Conservation (phyloP, 2,329 filamentous ascomycete genomes). For the Pyrenophora tritici-repentis region DNA sequence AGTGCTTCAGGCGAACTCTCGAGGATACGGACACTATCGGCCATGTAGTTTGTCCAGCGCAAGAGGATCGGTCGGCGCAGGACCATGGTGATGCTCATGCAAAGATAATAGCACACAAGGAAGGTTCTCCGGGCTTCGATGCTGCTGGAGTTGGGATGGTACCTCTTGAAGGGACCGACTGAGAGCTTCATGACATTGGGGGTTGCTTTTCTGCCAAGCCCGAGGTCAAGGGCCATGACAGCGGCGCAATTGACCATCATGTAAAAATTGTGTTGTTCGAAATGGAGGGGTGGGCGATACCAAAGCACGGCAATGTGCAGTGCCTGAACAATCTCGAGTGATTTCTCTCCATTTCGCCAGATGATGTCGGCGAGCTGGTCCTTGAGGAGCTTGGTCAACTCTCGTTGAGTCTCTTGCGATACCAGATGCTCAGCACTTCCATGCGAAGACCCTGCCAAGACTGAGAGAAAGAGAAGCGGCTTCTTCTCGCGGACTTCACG, state of each 20-base stretch:
- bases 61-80: constrained; percentile 63
- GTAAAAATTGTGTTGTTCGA: constrained; percentile 88
- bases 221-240: constrained; percentile 82
- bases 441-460: constrained; percentile 59
- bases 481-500: constrained; percentile 61
- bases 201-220: constrained; percentile 66
- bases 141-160: constrained; percentile 55
- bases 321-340: constrained; percentile 79
- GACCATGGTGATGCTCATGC: constrained; percentile 62
- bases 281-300: constrained; percentile 82
- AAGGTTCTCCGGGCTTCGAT: constrained; percentile 64
- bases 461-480: constrained; percentile 63
- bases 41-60: constrained; percentile 67
- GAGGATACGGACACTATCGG: constrained; percentile 64
- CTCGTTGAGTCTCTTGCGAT: constrained; percentile 61
- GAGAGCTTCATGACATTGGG: constrained; percentile 48
- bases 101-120: constrained; percentile 65
- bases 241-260: constrained; percentile 81
- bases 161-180: constrained; percentile 39
- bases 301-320: constrained; percentile 77
- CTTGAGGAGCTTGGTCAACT: constrained; percentile 71
- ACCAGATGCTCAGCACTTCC: constrained; percentile 52
- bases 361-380: constrained; percentile 74
- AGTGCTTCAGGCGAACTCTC: constrained; percentile 61
- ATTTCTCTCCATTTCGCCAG: constrained; percentile 77